These are phyloP conservation scores for Thalassiosira profunda DNA, from an alignment of 108 stramenopile species.

Conservation along the genomic window DNA sequence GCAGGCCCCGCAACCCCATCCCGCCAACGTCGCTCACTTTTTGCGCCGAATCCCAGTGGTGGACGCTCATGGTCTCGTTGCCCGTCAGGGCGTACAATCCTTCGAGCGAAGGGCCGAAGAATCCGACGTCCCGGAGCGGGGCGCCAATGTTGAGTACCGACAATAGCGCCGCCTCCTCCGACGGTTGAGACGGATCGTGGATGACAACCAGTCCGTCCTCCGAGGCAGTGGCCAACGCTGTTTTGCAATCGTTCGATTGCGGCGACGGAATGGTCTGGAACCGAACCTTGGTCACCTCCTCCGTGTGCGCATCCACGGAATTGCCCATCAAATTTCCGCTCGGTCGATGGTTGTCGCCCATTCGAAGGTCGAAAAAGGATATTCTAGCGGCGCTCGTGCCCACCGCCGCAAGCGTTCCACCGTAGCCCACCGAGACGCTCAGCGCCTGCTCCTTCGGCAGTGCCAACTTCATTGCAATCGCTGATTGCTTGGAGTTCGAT, in stretches of 20 bases:
- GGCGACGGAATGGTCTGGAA: conserved; percentile 59
- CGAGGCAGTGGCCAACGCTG: conserved; percentile 65
- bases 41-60: conserved; percentile 75
- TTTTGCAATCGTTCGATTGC: conserved; percentile 19
- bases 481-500: conserved; percentile 13
- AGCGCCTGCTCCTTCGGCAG: conserved; percentile 66
- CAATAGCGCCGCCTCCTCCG: conserved; percentile 79
- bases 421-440: conserved; percentile 71
- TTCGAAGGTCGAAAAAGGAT: conserved; percentile 77
- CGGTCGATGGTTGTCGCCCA: conserved; percentile 17
- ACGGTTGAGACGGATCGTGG: conserved; percentile 80
- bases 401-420: conserved; percentile 80
- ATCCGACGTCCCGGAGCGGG: conserved; percentile 74
- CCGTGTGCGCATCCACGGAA: conserved; percentile 82
- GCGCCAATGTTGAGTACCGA: conserved; percentile 68
- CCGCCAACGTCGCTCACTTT: conserved; percentile 52
- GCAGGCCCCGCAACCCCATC: conserved; percentile 22
- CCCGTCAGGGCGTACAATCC: conserved; percentile 84
- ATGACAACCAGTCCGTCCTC: conserved; percentile 83
- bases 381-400: conserved; percentile 71
- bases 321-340: conserved; percentile 56
- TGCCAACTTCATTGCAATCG: conserved; percentile 20
- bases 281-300: conserved; percentile 78
- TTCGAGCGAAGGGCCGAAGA: conserved; percentile 75
- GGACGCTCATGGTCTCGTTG: conserved; percentile 73